phyloP scores from a whole-genome alignment of 768 basidiomycete genomes.

The Galerina sulciceps region DNA sequence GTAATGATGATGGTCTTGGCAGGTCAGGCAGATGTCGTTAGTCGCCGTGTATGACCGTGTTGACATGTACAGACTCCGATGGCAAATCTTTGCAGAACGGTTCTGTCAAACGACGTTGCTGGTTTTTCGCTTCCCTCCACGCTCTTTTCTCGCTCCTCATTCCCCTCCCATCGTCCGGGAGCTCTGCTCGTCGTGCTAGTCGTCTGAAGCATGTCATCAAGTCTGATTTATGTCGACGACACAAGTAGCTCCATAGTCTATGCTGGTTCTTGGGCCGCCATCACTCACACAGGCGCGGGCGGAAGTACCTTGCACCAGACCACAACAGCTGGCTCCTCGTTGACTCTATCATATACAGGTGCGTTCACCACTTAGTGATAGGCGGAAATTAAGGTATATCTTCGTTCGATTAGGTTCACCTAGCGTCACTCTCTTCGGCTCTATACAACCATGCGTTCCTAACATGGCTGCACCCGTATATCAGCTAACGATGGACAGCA shows the following conservation, averaged over 20 bases:
- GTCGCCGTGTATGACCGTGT: no score
- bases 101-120: no score
- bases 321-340: neutral
- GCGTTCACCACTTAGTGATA: neutral
- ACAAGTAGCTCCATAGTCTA: neutral
- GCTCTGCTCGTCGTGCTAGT: no score
- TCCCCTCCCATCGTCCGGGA: no score
- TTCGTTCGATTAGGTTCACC: conserved; percentile 1
- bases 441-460: neutral
- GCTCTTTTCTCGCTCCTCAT: no score
- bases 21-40: no score
- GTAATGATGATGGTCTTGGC: no score
- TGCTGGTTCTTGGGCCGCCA: neutral
- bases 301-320: neutral
- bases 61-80: no score
- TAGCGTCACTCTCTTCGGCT: neutral
- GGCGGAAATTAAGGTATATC: no score
- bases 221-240: neutral
- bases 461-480: neutral
- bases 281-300: neutral
- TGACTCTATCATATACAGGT: neutral
- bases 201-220: neutral
- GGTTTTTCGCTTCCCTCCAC: no score
- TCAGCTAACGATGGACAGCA: neutral
- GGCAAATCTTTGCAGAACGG: no score